Percentiles rank a stretch among this genome's conserved stretches.
Evolutionary conservation across 2,329 filamentous ascomycete genomes (phyloP).

Genomic region (Colletotrichum somersetense): DNA sequence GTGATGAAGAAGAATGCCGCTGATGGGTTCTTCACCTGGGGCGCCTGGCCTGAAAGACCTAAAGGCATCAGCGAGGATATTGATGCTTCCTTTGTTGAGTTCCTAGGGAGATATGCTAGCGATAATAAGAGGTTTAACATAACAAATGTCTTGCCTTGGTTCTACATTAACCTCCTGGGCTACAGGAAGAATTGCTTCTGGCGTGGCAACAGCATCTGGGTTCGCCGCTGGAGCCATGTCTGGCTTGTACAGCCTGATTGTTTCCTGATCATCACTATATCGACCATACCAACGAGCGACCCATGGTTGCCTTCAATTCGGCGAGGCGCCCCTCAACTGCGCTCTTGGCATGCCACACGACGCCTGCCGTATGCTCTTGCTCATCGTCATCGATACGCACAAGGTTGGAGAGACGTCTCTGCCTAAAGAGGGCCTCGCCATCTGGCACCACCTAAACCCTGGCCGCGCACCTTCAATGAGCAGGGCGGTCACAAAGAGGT

Average conservation of each 20-base stretch:
- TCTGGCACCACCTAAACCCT: too few species aligned
- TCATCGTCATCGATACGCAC: conserved; percentile 40
- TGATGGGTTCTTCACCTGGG: conserved; percentile 54
- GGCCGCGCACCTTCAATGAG: conserved; percentile 41
- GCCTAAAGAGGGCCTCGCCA: too few species aligned
- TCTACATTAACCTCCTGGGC: background rate
- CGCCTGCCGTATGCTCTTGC: conserved; percentile 61
- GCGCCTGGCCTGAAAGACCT: conserved; percentile 61
- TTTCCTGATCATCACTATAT: background rate
- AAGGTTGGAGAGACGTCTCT: too few species aligned
- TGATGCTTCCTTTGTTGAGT: background rate
- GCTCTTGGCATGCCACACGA: conserved; percentile 62
- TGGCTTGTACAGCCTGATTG: background rate
- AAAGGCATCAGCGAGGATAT: conserved; percentile 58
- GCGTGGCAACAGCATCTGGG: background rate
- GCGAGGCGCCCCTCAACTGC: conserved; percentile 58
- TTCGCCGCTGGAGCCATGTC: background rate
- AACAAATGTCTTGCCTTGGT: background rate
- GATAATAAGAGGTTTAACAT: background rate
- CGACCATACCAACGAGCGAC: background rate
- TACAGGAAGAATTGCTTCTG: background rate
- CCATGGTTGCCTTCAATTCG: background rate
- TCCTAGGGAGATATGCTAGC: background rate
- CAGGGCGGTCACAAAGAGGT: conserved; percentile 39
- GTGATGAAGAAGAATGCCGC: conserved; percentile 42